Conservation (phyloP, 306 rosid genomes). For the Gynostemma pentaphyllum region DNA sequence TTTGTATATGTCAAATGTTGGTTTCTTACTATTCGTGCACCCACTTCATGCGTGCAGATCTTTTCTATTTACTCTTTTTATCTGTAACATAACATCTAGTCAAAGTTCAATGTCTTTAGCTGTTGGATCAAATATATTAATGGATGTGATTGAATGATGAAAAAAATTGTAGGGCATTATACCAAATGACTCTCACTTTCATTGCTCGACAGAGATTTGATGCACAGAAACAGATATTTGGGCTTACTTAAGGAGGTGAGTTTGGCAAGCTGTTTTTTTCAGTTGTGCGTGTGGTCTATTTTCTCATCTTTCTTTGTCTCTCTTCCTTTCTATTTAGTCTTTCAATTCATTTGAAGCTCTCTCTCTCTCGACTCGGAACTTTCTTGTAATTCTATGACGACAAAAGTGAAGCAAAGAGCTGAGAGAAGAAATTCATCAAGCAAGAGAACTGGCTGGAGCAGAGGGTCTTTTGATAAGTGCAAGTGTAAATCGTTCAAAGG, state of each 20-base stretch:
- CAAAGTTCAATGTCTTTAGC: not conserved
- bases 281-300: conserved; percentile 7
- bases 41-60: conserved; percentile 9
- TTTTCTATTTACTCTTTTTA: conserved; percentile 6
- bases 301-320: conserved; percentile 2
- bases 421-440: conserved; percentile 18
- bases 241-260: conserved; percentile 1
- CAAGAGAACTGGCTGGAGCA: conserved; percentile 13
- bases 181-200: conserved; percentile 11
- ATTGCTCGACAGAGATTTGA: conserved; percentile 3
- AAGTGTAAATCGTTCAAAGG: conserved; percentile 25
- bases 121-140: conserved; percentile 5
- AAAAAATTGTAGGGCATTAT: not conserved
- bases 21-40: not conserved
- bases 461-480: conserved; percentile 7
- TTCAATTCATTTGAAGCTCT: not conserved
- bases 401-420: conserved; percentile 5
- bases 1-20: conserved; percentile 2
- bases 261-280: conserved; percentile 16
- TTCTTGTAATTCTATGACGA: conserved; percentile 5
- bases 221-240: not conserved
- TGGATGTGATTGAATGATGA: conserved; percentile 2
- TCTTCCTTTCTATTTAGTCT: not conserved
- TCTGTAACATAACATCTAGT: conserved; percentile 6
- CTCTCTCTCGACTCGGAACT: conserved; percentile 1